Percentiles rank a stretch among this genome's conserved stretches.
phyloP scores from a whole-genome alignment of 2,329 filamentous ascomycete species.

The Trichoderma cornu-damae region DNA sequence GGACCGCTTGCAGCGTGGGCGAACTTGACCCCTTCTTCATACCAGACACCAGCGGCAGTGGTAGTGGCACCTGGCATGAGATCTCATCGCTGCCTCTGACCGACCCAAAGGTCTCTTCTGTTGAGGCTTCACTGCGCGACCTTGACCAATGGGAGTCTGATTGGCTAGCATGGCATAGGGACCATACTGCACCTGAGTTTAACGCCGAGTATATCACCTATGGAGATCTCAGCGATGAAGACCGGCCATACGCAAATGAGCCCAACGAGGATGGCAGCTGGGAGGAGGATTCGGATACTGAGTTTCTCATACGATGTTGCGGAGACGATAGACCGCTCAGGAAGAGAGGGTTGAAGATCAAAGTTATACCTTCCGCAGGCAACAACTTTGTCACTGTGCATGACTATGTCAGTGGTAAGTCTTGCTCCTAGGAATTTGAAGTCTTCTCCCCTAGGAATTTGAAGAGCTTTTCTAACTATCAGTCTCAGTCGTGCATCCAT shows the following conservation, averaged over 20 bases:
- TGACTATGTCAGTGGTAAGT: not conserved
- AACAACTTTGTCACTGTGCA: slow-evolving; percentile 1
- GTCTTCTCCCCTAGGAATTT: not conserved
- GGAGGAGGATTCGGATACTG: not conserved
- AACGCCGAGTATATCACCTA: not conserved
- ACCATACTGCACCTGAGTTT: not conserved
- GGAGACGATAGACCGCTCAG: not conserved
- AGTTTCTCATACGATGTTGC: slow-evolving; percentile 9
- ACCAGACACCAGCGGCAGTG: not conserved
- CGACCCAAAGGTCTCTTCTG: slow-evolving; percentile 1
- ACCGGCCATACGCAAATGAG: not conserved
- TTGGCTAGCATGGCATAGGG: slow-evolving; percentile 6
- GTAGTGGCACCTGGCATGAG: not conserved
- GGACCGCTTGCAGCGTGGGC: not conserved
- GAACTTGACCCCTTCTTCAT: not conserved
- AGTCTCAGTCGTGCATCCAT: not conserved
- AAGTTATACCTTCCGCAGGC: not conserved
- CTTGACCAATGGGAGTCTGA: slow-evolving; percentile 2
- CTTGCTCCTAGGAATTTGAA: not conserved
- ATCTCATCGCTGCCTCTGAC: not conserved
- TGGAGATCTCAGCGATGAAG: slow-evolving; percentile 1
- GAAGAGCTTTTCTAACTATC: not conserved
- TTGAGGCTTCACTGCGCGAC: slow-evolving; percentile 2
- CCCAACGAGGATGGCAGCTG: not conserved
- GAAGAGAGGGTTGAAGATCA: slow-evolving; percentile 1